Evolutionary conservation across 192 early-diverging fungal species (phyloP).

Genomic region (Coemansia sp.): DNA sequence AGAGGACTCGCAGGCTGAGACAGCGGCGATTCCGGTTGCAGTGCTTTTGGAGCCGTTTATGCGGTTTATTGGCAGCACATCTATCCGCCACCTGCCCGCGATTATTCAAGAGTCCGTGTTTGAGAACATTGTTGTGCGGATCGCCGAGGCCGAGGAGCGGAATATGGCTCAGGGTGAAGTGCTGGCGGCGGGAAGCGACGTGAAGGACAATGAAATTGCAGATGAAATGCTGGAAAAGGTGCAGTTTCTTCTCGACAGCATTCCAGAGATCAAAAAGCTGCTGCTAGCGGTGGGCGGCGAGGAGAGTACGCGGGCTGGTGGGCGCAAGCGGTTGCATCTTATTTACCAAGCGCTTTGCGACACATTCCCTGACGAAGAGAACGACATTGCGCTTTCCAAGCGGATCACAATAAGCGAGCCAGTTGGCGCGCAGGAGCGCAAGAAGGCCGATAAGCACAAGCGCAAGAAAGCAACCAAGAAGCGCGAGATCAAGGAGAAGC

Average conservation of each 20-base stretch:
- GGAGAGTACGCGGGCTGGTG: slow-evolving; percentile 18
- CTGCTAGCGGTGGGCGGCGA: slow-evolving; percentile 36
- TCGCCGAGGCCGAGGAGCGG: slow-evolving; percentile 48
- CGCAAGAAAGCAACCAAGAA: slow-evolving; percentile 36
- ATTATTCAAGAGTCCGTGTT: slow-evolving; percentile 43
- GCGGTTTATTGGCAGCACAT: slow-evolving; percentile 38
- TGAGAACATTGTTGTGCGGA: slow-evolving; percentile 45
- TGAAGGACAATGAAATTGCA: slow-evolving; percentile 33
- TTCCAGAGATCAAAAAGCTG: slow-evolving; percentile 40
- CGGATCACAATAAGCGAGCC: slow-evolving; percentile 27
- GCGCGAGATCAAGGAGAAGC: slow-evolving; percentile 31
- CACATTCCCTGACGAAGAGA: slow-evolving; percentile 47
- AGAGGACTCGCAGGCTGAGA: slow-evolving; percentile 11
- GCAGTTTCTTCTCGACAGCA: slow-evolving; percentile 40
- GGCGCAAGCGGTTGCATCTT: slow-evolving; percentile 42
- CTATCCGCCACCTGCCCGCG: slow-evolving; percentile 40
- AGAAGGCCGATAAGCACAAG: slow-evolving; percentile 42
- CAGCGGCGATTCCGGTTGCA: slow-evolving; percentile 32
- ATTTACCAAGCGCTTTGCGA: slow-evolving; percentile 49
- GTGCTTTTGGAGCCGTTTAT: slow-evolving; percentile 47
- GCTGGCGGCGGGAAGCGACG: not conserved
- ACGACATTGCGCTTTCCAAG: slow-evolving; percentile 27
- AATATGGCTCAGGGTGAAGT: slow-evolving; percentile 2
- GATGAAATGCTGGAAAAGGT: slow-evolving; percentile 34
- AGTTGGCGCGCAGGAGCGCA: slow-evolving; percentile 42